A percentile compares a stretch with the other conserved stretches of the same genome.
phyloP scores from a whole-genome alignment of 2,329 filamentous ascomycete genomes.

The Monilinia vaccinii-corymbosi region DNA sequence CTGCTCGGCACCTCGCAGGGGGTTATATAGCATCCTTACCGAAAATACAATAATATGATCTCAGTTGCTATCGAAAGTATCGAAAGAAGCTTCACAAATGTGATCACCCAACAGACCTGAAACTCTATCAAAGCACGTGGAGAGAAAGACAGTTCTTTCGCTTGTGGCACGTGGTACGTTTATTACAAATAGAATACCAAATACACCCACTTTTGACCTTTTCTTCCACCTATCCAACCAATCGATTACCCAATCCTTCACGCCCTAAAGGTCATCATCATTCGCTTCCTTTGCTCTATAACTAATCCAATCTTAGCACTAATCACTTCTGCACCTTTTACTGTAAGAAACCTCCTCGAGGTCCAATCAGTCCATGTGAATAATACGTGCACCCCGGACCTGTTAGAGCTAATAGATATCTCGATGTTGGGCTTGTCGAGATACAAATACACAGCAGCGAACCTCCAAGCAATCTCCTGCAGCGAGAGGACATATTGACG shows the following conservation, averaged over 20 bases:
- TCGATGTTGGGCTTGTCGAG: not conserved
- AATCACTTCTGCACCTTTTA: not conserved
- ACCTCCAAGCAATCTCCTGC: not conserved
- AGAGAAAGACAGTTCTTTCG: not conserved
- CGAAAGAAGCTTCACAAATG: not conserved
- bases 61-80: no score
- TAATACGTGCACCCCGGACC: not conserved
- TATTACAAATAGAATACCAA: not conserved
- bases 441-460: not conserved
- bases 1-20: no score
- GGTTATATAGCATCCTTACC: no score
- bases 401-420: not conserved
- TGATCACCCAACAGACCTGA: not conserved
- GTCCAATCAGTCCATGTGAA: not conserved
- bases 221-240: not conserved
- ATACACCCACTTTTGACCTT: not conserved
- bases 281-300: not conserved
- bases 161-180: not conserved
- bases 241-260: not conserved
- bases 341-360: not conserved
- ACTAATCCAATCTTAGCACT: not conserved
- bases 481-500: not conserved
- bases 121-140: not conserved
- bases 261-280: slow-evolving; percentile 1
- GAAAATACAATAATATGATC: no score